Base-by-base conservation (phyloP, 192 early-diverging fungal species). In the Backusella mclennaniae region DNA sequence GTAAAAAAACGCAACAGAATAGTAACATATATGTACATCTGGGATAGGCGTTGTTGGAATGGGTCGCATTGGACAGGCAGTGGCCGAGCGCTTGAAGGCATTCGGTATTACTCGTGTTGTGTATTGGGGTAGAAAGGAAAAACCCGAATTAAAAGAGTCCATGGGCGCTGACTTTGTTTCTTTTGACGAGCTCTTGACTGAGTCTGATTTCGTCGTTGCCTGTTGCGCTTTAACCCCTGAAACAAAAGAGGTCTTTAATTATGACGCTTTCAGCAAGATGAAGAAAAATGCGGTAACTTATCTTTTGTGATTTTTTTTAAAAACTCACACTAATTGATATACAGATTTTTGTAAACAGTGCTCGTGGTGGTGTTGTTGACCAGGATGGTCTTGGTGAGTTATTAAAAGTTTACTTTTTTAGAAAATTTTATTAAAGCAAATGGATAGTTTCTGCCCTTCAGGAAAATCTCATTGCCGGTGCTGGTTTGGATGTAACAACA, bases 401-500 rank as follows among this genome's bases (percentile, higher is more conserved):
- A 46, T 71, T 29, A 33, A 42, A 33, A 29, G 12, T 41, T 38
- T 38, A 56, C 71, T 71, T 39, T 71, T 39, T 71, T 39, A 39
- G 35, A 19, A 21, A 35, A 21, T 8, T 39, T 23, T 21, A 52
- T 41, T 63, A 23, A 39, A 15, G 23, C 17, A 11, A 35, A 31
- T 41, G 12, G 73, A 76, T 95, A 75, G 84, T 91, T 23, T 78
- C 78, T 4, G 94, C 94, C 9, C 79, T 97, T 63, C 80, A 88
- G 35, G 84, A 85, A 12, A 83, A 84, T 0, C 59, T 73, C 39
- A 80, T 96, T 63, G 92, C 88, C 6, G 87, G 85, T 29, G 93
- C 90, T 4, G 96, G 93, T n/a, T 77, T 96, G 69, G 95, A 97
- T 81, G 95, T 96, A 9, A 96, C 93, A 0, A 90, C 90, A 23